Percentiles rank a stretch among this genome's conserved stretches.
phyloP scores from a whole-genome alignment of 1,284 basidiomycete species.

The Cryptococcus deneoformans region DNA sequence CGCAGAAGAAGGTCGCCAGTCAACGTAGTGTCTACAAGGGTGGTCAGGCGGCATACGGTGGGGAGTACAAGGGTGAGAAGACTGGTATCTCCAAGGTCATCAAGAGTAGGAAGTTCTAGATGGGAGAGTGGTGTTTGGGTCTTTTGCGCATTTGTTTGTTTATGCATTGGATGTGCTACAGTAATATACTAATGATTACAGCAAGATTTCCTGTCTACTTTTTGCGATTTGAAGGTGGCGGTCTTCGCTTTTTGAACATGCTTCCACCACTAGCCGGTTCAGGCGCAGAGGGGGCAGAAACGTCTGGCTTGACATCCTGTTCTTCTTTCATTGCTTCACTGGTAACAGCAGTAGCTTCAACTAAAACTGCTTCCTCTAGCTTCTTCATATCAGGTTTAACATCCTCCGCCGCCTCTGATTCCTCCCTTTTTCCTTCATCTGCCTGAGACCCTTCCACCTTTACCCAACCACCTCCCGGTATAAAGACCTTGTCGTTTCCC shows the following conservation, averaged over 20 bases:
- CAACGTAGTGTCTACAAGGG: slow-evolving; percentile 88
- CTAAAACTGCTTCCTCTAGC: not conserved
- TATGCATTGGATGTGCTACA: slow-evolving; percentile 2
- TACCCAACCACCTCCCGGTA: slow-evolving; percentile 21
- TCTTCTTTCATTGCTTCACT: not conserved
- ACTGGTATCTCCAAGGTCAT: slow-evolving; percentile 80
- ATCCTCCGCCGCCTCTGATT: not conserved
- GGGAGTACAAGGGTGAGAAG: slow-evolving; percentile 55
- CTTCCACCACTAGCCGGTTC: slow-evolving; percentile 14
- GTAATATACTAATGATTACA: not conserved
- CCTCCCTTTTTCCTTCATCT: not conserved
- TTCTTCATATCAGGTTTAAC: slow-evolving; percentile 5
- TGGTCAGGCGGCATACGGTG: slow-evolving; percentile 57
- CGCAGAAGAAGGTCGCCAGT: slow-evolving; percentile 82
- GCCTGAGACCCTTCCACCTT: slow-evolving; percentile 14
- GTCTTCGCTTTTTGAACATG: slow-evolving; percentile 51
- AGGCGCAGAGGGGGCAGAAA: not conserved
- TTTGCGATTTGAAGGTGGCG: slow-evolving; percentile 38
- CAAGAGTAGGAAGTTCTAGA: slow-evolving; percentile 69
- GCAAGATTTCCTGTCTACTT: slow-evolving; percentile 22
- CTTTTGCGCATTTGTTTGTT: not conserved
- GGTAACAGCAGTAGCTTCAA: not conserved
- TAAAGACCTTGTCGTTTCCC: slow-evolving; percentile 16
- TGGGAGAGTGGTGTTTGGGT: not conserved
- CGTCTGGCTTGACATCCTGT: slow-evolving; percentile 17